phyloP scores from a whole-genome alignment of 805 yeast species.

The Brettanomyces custersianus region DNA sequence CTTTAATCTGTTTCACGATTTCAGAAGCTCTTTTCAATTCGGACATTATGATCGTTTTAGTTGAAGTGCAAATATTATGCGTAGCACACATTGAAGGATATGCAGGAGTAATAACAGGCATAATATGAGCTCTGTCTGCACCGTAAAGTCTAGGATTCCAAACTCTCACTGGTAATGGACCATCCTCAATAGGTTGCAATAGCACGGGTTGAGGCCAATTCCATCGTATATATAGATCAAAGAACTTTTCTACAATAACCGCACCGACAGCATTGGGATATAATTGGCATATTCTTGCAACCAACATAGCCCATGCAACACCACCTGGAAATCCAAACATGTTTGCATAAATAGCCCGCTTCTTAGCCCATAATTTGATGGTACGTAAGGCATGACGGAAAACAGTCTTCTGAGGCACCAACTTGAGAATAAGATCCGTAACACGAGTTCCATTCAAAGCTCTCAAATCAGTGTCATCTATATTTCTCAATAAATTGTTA shows the following conservation, averaged over 20 bases:
- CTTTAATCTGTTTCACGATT: constrained; percentile 57
- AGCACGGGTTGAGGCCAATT: constrained; percentile 98
- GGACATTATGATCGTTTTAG: constrained; percentile 70
- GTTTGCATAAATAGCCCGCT: constrained; percentile 89
- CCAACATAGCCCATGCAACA: constrained; percentile 99
- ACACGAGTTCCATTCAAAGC: constrained; percentile 94
- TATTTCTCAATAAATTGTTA: constrained; percentile 73
- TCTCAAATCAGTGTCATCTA: constrained; percentile 87
- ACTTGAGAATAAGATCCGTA: constrained; percentile 81
- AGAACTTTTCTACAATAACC: constrained; percentile 81
- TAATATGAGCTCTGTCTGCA: constrained; percentile 79
- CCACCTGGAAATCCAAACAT: constrained; percentile 98
- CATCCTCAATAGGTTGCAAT: constrained; percentile 89
- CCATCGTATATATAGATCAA: constrained; percentile 82
- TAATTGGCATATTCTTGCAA: constrained; percentile 93
- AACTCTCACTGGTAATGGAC: constrained; percentile 89
- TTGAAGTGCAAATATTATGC: constrained; percentile 85
- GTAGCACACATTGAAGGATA: constrained; percentile 99
- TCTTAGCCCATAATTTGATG: constrained; percentile 93
- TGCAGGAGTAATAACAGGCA: constrained; percentile 99
- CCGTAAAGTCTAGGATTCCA: constrained; percentile 95
- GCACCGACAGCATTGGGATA: constrained; percentile 96
- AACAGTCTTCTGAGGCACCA: constrained; percentile 89
- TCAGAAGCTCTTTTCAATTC: constrained; percentile 74
- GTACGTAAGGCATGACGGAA: constrained; percentile 90